These are phyloP conservation scores for Ganoderma multipileum DNA, from an alignment of 1,284 basidiomycete species.

Conservation along the genomic window DNA sequence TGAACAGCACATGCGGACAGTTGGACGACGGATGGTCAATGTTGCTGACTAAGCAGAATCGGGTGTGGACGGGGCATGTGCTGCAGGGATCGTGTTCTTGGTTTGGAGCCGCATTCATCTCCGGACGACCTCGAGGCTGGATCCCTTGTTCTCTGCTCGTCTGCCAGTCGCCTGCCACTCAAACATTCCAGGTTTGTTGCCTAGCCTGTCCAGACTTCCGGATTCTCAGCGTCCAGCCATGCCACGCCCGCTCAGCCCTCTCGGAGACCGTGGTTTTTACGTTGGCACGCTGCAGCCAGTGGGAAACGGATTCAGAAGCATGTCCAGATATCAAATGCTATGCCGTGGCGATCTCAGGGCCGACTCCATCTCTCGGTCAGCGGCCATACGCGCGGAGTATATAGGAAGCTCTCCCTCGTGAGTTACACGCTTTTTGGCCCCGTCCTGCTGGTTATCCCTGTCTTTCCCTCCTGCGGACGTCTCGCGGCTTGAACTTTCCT, in stretches of 20 bases:
- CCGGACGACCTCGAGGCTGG: not conserved
- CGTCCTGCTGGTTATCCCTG: not conserved
- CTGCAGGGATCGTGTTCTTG: not conserved
- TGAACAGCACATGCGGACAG: too few species aligned
- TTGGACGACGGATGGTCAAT: not conserved
- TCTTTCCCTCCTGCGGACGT: not conserved
- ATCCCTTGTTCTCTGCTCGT: not conserved
- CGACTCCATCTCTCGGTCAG: not conserved
- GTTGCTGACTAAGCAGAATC: not conserved
- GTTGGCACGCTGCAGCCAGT: not conserved
- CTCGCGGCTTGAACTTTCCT: not conserved
- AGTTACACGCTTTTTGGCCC: not conserved
- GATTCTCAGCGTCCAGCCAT: not conserved
- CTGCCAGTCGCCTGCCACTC: not conserved
- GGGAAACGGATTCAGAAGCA: slow-evolving; percentile 3
- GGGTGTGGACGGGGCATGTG: too few species aligned
- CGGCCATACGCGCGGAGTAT: not conserved
- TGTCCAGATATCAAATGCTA: not conserved
- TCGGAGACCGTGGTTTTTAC: not conserved
- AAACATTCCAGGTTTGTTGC: not conserved
- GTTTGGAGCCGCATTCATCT: not conserved
- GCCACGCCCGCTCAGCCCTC: not conserved
- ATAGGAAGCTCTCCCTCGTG: not conserved
- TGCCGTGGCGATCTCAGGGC: slow-evolving; percentile 1
- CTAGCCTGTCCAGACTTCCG: slow-evolving; percentile 1